Conservation (phyloP, 2,329 filamentous ascomycete genomes). For the Grosmannia serpens region DNA sequence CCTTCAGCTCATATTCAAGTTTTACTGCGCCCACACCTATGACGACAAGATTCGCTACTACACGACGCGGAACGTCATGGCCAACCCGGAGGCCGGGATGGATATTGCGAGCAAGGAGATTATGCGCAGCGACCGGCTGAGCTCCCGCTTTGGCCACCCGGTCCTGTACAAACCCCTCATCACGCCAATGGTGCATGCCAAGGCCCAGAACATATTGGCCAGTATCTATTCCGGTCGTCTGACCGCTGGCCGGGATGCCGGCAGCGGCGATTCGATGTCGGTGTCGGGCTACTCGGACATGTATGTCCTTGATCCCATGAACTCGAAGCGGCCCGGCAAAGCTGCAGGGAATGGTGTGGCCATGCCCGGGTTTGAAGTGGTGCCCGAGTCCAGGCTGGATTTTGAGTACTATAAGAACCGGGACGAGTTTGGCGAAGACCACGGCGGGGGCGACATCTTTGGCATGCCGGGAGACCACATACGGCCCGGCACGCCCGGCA, state of each 20-base stretch:
- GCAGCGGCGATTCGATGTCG: conserved; percentile 42
- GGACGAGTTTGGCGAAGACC: conserved; percentile 75
- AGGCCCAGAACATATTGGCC: conserved; percentile 76
- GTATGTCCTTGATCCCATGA: conserved; percentile 72
- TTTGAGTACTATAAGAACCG: conserved; percentile 88
- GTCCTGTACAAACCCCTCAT: conserved; percentile 81
- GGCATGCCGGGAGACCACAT: conserved; percentile 47
- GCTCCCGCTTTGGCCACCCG: conserved; percentile 76
- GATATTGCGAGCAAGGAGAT: conserved; percentile 35
- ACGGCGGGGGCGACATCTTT: conserved; percentile 64
- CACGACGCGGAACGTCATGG: conserved; percentile 47
- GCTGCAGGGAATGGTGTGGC: conserved; percentile 12
- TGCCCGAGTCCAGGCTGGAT: conserved; percentile 75
- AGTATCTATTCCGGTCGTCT: conserved; percentile 76
- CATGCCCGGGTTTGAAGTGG: conserved; percentile 74
- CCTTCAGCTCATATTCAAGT: conserved; percentile 72
- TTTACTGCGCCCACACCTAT: conserved; percentile 65
- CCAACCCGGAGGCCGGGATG: conserved; percentile 32
- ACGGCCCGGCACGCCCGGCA: conserved; percentile 50
- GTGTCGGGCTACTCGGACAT: conserved; percentile 73
- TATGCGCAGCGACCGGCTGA: conserved; percentile 55
- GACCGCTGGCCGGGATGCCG: conserved; percentile 50
- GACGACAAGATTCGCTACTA: conserved; percentile 76
- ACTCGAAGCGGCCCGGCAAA: conserved; percentile 42
- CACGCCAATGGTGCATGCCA: conserved; percentile 91